Evolutionary conservation across 148 eudicot species (phyloP).

Genomic region (Vaccinium macrocarpon): DNA sequence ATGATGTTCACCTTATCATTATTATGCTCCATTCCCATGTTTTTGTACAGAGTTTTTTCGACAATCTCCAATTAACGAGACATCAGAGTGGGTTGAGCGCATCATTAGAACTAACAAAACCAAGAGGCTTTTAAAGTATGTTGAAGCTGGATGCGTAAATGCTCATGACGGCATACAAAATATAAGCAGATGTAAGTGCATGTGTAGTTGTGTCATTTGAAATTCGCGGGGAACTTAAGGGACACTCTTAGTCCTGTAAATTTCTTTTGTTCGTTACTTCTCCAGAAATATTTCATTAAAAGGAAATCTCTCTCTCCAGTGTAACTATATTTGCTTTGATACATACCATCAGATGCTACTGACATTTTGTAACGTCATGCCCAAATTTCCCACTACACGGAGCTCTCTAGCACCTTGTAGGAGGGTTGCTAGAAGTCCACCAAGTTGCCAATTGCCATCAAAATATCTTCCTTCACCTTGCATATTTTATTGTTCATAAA

Average conservation of each 20-base stretch:
- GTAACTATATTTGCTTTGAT: too few relatives aligned
- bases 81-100: slow-evolving; percentile 41
- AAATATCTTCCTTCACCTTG: neutral
- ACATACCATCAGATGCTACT: neutral
- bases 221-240: neutral
- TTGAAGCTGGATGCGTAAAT: slow-evolving; percentile 52
- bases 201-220: neutral
- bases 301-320: neutral
- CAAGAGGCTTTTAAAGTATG: slow-evolving; percentile 45
- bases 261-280: neutral
- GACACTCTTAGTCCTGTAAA: neutral
- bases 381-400: neutral
- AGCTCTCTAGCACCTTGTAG: neutral
- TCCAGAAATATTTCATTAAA: neutral
- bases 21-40: slow-evolving; percentile 4
- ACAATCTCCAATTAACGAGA: slow-evolving; percentile 37
- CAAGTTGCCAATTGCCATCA: neutral
- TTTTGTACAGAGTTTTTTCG: slow-evolving; percentile 34
- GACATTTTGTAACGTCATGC: neutral
- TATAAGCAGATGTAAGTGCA: slow-evolving; percentile 41
- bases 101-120: slow-evolving; percentile 48
- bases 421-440: neutral
- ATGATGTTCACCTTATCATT: neutral
- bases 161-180: slow-evolving; percentile 32
- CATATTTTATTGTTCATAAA: neutral